Evolutionary conservation across 495 filamentous ascomycete genomes (phyloP), one percentile per base, ranked within the genome.

Genomic region (Darksidea phi): DNA sequence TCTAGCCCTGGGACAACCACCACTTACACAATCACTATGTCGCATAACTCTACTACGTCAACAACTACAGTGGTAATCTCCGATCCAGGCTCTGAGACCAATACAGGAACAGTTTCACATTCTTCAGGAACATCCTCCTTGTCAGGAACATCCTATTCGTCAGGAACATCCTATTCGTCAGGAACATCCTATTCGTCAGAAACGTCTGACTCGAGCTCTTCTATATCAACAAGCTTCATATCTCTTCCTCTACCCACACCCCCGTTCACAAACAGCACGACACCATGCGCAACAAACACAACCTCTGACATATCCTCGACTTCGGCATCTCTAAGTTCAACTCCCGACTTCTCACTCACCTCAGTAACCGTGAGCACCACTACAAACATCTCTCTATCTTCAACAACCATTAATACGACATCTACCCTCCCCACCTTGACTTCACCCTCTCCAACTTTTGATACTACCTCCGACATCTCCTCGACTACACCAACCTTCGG

Each of bases 221-320:
- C 20, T 18, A 6, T 41, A 46, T 20, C 24, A 17, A 6, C 41
- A 57, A 38, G 17, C 10, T 41, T n/a, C n/a, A n/a, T n/a, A n/a
- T n/a, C n/a, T n/a, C n/a, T 41, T 57, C 42, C 25, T 38, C 42
- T 24, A 2, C 43, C 41, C 6, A 23, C 18, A 55, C 47, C 48
- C 1, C 50, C 57, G 1, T 46, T 10, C 37, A 21, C 43, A 62
- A 62, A 54, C 24, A 48, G 26, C 6, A 36, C 59, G 2, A 49
- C 59, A 13, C 38, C 48, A 1, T 23, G 26, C 37, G 8, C 49
- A n/a, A 41, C 21, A 18, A 48, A 12, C 41, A 48, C 34, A 15
- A 36, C 48, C 5, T 43, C 41, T 43, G 13, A n/a, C 41, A 43
- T 43, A 3, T n/a, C 13, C 13, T 43, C 41, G 3, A 43, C 41